Evolutionary conservation across 768 basidiomycete genomes (phyloP).

Genomic region (Boletus vermiculosoides): DNA sequence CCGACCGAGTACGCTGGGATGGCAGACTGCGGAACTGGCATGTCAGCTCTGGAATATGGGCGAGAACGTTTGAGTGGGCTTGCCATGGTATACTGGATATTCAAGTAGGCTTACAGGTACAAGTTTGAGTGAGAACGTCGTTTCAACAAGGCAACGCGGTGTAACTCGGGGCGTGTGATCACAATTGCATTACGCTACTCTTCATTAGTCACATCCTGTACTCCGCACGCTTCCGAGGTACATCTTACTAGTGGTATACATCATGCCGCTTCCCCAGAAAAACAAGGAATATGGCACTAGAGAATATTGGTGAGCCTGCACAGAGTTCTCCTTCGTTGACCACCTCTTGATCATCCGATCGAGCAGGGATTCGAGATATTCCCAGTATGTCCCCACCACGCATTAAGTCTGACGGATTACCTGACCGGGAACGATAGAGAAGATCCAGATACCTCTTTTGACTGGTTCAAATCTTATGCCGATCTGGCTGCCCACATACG

Average conservation of each 20-base stretch:
- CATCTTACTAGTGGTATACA: too few species aligned
- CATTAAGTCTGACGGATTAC: neutral
- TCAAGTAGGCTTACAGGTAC: conserved; percentile 23
- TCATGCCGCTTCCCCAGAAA: conserved; percentile 48
- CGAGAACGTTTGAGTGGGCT: conserved; percentile 16
- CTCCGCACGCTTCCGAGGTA: neutral
- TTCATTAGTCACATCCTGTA: neutral
- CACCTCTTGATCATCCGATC: neutral
- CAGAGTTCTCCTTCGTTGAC: neutral
- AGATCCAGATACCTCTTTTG: conserved; percentile 57
- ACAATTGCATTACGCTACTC: neutral
- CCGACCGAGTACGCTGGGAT: conserved; percentile 81
- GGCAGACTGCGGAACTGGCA: conserved; percentile 56
- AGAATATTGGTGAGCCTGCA: conserved; percentile 58
- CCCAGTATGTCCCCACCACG: conserved; percentile 44
- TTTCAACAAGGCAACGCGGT: neutral
- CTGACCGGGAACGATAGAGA: conserved; percentile 43
- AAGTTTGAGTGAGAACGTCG: neutral
- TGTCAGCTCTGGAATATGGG: conserved; percentile 17
- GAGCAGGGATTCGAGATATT: conserved; percentile 66
- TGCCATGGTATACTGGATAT: conserved; percentile 26
- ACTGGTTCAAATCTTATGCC: conserved; percentile 85
- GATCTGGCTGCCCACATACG: conserved; percentile 66
- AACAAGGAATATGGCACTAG: conserved; percentile 70
- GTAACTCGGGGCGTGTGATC: conserved; percentile 15